Percentiles rank a stretch among this genome's conserved stretches.
phyloP scores from a whole-genome alignment of 768 basidiomycete species.

The Lepiota brunneoincarnata region DNA sequence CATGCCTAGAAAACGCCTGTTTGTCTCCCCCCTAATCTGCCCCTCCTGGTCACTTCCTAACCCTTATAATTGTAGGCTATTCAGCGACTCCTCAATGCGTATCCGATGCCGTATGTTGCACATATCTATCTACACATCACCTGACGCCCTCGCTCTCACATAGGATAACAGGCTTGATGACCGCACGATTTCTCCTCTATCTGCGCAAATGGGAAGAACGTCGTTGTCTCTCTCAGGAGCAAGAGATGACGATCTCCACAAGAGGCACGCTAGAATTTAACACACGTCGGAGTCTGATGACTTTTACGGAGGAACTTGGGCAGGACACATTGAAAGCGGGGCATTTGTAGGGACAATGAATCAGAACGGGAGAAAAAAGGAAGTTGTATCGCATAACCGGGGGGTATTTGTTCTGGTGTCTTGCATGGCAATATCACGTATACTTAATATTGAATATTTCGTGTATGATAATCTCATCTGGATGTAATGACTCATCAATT shows the following conservation, averaged over 20 bases:
- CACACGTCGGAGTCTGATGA: background rate
- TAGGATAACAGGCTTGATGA: background rate
- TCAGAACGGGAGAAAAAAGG: too few species aligned
- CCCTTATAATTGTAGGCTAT: background rate
- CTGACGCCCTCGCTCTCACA: too few species aligned
- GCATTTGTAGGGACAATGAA: too few species aligned
- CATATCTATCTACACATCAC: too few species aligned
- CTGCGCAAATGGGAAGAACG: background rate
- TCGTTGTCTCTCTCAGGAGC: background rate
- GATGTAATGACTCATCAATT: too few species aligned
- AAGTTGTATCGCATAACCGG: too few species aligned
- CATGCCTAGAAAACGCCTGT: background rate
- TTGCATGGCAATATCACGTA: too few species aligned
- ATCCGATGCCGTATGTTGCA: slow-evolving; percentile 1
- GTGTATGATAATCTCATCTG: too few species aligned
- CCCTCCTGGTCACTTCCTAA: background rate
- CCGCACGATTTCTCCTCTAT: background rate
- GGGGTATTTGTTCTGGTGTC: too few species aligned
- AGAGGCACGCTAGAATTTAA: background rate
- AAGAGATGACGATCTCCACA: background rate
- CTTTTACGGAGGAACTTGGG: background rate
- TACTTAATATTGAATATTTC: too few species aligned
- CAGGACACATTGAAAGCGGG: background rate
- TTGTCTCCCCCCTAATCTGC: background rate
- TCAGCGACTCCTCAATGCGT: slow-evolving; percentile 5